Conservation (phyloP, 2,329 filamentous ascomycete species). For the Diaporthe ampelina region DNA sequence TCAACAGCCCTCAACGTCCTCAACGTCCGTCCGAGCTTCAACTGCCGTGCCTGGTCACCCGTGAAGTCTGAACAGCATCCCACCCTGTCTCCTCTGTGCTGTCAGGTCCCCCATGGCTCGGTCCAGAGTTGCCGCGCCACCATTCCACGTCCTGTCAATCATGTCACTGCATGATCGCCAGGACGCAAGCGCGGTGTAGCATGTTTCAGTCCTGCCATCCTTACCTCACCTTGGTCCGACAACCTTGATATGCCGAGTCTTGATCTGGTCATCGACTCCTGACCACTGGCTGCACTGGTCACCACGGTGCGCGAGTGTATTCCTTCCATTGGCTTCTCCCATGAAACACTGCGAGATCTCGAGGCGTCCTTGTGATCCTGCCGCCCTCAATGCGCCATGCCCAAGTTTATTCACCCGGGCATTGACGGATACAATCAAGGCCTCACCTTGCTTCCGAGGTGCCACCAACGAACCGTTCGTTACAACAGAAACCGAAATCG, state of each 20-base stretch:
- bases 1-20: neutral
- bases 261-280: constrained; percentile 15
- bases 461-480: constrained; percentile 17
- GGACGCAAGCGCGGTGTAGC: constrained; percentile 25
- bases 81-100: neutral
- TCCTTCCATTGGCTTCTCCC: neutral
- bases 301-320: neutral
- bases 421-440: neutral
- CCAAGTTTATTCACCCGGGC: neutral
- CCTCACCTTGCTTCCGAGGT: neutral
- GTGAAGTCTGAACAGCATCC: neutral
- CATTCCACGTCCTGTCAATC: constrained; percentile 27
- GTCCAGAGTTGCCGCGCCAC: constrained; percentile 24
- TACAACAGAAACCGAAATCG: neutral
- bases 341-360: constrained; percentile 16
- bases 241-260: constrained; percentile 2
- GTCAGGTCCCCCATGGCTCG: constrained; percentile 16
- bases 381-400: constrained; percentile 8
- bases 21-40: constrained; percentile 20
- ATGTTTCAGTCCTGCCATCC: constrained; percentile 27
- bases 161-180: constrained; percentile 28
- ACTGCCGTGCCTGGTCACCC: constrained; percentile 20
- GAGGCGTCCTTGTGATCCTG: constrained; percentile 5
- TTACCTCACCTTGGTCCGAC: constrained; percentile 21
- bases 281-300: neutral